These are phyloP conservation scores for Citrullus colocynthis DNA, from an alignment of 306 rosid species.

Conservation along the genomic window DNA sequence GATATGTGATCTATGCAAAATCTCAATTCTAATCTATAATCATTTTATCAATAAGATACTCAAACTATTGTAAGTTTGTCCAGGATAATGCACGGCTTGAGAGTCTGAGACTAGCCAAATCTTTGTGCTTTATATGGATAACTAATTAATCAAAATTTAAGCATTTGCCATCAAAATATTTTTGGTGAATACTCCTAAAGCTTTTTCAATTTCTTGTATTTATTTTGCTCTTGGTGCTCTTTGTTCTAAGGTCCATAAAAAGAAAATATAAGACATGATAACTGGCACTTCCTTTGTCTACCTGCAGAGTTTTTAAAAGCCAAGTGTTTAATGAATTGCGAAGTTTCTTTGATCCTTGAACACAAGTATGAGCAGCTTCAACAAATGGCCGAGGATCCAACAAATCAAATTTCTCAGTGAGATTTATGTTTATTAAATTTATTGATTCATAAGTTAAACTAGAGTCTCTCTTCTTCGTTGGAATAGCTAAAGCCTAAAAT, in stretches of 20 bases:
- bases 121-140: neutral
- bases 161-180: neutral
- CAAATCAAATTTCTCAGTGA: slow-evolving; percentile 89
- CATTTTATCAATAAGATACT: neutral
- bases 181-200: neutral
- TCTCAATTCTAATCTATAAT: neutral
- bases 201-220: neutral
- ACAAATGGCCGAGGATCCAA: slow-evolving; percentile 80
- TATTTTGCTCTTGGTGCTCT: neutral
- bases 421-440: slow-evolving; percentile 7
- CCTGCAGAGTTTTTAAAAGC: slow-evolving; percentile 82
- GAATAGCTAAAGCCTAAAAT: neutral
- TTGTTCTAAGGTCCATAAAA: neutral
- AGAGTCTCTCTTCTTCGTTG: neutral
- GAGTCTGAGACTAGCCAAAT: neutral
- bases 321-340: slow-evolving; percentile 93
- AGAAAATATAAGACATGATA: neutral
- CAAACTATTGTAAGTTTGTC: neutral
- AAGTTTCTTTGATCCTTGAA: slow-evolving; percentile 87
- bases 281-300: neutral
- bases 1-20: neutral
- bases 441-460: neutral
- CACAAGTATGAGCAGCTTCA: slow-evolving; percentile 96
- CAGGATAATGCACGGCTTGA: neutral
- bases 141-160: neutral